These are phyloP conservation scores for Mucor ambiguus DNA, from an alignment of 371 early-diverging fungal species.

Conservation along the genomic window DNA sequence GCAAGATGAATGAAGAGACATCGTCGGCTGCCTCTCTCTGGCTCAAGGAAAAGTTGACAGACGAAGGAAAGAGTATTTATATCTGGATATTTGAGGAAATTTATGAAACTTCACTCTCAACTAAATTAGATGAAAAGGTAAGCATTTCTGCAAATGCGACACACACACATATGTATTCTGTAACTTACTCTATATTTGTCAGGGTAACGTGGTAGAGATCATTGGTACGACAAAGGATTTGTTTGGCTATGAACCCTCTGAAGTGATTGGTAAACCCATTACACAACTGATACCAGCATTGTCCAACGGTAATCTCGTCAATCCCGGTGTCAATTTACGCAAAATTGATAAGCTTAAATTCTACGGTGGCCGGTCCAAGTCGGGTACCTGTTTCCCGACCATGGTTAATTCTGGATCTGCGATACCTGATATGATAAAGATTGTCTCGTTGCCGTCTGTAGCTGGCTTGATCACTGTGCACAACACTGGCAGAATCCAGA, in stretches of 20 bases:
- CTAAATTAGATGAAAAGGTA: not conserved
- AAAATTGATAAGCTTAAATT: constrained; percentile 59
- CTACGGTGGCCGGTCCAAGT: constrained; percentile 60
- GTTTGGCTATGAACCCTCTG: constrained; percentile 57
- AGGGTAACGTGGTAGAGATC: constrained; percentile 53
- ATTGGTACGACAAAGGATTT: constrained; percentile 55
- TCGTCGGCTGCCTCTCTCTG: constrained; percentile 59
- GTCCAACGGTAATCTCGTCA: constrained; percentile 38
- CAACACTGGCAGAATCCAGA: constrained; percentile 58
- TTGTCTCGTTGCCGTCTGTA: constrained; percentile 68
- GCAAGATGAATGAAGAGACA: constrained; percentile 53
- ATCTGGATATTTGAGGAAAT: constrained; percentile 70
- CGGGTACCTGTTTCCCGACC: constrained; percentile 61
- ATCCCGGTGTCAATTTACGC: constrained; percentile 43
- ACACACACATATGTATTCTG: not conserved
- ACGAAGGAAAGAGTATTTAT: constrained; percentile 38
- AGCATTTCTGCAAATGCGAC: not conserved
- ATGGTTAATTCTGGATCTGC: constrained; percentile 38
- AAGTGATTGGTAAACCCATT: constrained; percentile 56
- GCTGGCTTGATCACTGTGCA: constrained; percentile 68
- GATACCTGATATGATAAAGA: constrained; percentile 24
- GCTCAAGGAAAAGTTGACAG: constrained; percentile 54
- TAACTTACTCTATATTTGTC: not conserved
- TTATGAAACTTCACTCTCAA: constrained; percentile 48
- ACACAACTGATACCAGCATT: constrained; percentile 53